Evolutionary conservation across 768 basidiomycete species (phyloP), one percentile per base, ranked within the genome.

Genomic region (Lactifluus pinguis): DNA sequence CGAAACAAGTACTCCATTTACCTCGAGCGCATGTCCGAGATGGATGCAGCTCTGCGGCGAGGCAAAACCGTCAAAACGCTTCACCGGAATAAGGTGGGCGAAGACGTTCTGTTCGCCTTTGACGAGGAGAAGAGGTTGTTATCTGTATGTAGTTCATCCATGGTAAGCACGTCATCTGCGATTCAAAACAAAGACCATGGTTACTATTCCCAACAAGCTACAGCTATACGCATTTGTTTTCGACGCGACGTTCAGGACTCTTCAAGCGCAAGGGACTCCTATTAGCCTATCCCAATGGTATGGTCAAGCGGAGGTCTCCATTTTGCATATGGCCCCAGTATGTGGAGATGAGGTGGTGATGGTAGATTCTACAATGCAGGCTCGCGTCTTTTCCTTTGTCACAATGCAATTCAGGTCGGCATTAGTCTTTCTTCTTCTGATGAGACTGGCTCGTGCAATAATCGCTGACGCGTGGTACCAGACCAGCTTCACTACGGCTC

Each of bases 101-200:
- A 73, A 3, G 71, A 77, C 7, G 73, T 75, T 44, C 13, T 79
- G 10, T 54, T 84, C 4, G 73, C 83, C 0, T 83, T 76, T 58
- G 82, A 85, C 49, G 83, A 85, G 64, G 66, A 71, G 9, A 80
- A 77, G 63, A 75, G 78, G 1, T 75, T 78, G 69, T 65, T 85
- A n/a, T 75, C 76, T 0, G 60, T 84, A 0, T 78, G 80, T 57
- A 72, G 75, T 4, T 68, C 74, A 0, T 70, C 71, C 3, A 82
- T 76, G 71, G 81, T 76, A 14, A 1, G 21, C 62, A 45, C n/a
- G 5, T 48, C 51, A 45, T 29, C 29, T 10, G 1, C 45, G n/a
- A 6, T 9, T 8, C 6, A 4, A 14, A 19, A 34, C 8, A 3
- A 2, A 15, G 38, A 25, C 29, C 36, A 30, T 19, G 41, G 25